Base-by-base conservation (phyloP, 192 early-diverging fungal species). In the Funneliformis geosporum region DNA sequence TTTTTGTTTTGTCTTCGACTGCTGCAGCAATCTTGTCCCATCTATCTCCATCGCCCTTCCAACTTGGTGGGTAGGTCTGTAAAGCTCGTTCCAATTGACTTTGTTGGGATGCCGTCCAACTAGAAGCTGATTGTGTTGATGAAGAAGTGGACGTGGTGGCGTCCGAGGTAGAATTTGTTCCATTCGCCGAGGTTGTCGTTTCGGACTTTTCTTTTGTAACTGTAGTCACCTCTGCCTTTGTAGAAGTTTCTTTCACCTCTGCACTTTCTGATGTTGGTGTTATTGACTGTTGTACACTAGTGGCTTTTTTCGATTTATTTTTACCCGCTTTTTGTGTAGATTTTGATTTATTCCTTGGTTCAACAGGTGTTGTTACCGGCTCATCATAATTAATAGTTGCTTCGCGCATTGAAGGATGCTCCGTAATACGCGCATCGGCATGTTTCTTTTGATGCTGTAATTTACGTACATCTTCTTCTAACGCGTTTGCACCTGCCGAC, bases 1-100 rank as follows among this genome's bases (percentile, higher is more conserved):
- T 91, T 73, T 89, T 91, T 16, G 88, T 86, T 25, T 88, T 84
- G 0, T 90, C 90, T 55, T 84, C 84, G 1, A 92, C 90, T 12
- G 80, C 75, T 27, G 81, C 83, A 3, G 91, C 88, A 76, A 92
- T 89, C 64, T 88, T 88, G 61, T 92, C 90, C 89, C 90, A 92
- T 18, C 91, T 86, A 55, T 92, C 91, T 8, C 82, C 88, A 39
- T 85, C 83, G 4, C 86, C 88, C 16, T 85, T 86, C 82, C 87
- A 91, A 0, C 82, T 80, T 0, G 88, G 87, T 16, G 91, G 91
- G 76, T 87, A 91, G 10, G 83, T 79, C 65, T 89, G 86, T 82
- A 92, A 80, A 7, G 89, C 91, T 0, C 83, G 67, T 70, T 92
- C 90, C 14, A 92, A 80, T 73, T 83, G 71, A 25, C 82, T 78